phyloP scores from a whole-genome alignment of 176 grass and related monocot genomes.

The Echinochloa phyllopogon region DNA sequence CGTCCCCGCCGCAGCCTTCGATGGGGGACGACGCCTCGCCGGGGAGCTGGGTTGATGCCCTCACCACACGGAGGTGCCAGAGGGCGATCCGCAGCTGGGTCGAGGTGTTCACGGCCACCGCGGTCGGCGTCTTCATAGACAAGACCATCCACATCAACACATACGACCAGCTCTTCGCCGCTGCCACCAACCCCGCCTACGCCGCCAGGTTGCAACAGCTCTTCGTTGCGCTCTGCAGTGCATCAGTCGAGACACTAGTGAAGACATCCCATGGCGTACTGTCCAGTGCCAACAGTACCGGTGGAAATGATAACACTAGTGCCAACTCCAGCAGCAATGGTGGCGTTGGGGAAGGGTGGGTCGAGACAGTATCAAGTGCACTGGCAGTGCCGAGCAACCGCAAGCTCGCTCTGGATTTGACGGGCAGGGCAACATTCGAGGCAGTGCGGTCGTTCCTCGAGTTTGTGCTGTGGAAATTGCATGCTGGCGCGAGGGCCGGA shows the following conservation, averaged over 20 bases:
- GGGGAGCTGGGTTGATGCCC: conserved; percentile 58
- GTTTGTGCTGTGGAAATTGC: conserved; percentile 74
- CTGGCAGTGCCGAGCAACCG: conserved; percentile 63
- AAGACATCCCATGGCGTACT: conserved; percentile 71
- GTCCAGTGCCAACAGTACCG: conserved; percentile 13
- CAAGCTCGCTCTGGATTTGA: conserved; percentile 73
- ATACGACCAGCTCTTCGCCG: conserved; percentile 82
- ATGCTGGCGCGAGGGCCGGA: conserved; percentile 49
- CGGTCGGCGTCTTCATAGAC: conserved; percentile 81
- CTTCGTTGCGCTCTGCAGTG: conserved; percentile 65
- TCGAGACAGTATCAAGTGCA: conserved; percentile 52
- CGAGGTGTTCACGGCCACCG: conserved; percentile 68
- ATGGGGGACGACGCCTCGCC: not conserved
- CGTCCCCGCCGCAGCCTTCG: conserved; percentile 30
- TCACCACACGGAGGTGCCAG: conserved; percentile 46
- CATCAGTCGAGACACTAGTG: conserved; percentile 69
- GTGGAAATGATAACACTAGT: not conserved
- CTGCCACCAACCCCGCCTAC: conserved; percentile 82
- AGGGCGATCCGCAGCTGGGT: conserved; percentile 61
- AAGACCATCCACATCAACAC: conserved; percentile 97
- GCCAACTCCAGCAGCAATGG: not conserved
- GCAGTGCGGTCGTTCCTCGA: conserved; percentile 86
- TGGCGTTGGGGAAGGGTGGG: conserved; percentile 46
- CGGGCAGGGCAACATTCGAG: conserved; percentile 75
- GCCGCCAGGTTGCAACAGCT: conserved; percentile 66